Conservation (phyloP, 2,329 filamentous ascomycete species). For the Venturia nashicola region DNA sequence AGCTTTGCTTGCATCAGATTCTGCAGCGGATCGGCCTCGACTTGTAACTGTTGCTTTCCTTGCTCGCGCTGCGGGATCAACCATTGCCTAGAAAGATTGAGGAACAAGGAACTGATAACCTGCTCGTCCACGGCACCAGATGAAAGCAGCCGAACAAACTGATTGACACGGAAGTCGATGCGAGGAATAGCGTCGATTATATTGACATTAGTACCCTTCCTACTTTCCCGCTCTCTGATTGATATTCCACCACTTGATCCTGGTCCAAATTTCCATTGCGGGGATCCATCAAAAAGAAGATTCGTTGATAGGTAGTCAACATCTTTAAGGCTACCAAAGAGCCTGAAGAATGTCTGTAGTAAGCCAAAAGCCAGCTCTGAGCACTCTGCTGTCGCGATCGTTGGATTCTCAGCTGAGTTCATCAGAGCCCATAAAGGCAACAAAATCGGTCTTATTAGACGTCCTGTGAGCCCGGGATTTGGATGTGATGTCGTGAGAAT, state of each 20-base stretch:
- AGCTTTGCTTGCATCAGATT: constrained; percentile 48
- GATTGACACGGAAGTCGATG: not conserved
- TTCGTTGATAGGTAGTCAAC: constrained; percentile 39
- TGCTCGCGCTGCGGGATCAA: constrained; percentile 25
- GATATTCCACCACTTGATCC: constrained; percentile 39
- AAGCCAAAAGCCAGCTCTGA: constrained; percentile 35
- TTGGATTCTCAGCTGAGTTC: constrained; percentile 19
- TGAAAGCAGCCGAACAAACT: not conserved
- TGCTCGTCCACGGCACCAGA: constrained; percentile 42
- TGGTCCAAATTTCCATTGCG: constrained; percentile 42
- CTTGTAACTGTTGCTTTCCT: not conserved
- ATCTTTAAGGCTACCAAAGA: constrained; percentile 41
- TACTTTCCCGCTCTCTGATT: constrained; percentile 24
- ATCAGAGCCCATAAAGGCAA: constrained; percentile 52
- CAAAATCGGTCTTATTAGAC: constrained; percentile 47
- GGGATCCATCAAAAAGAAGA: constrained; percentile 42
- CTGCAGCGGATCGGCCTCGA: constrained; percentile 29
- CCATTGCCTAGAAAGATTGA: constrained; percentile 47
- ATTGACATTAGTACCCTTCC: not conserved
- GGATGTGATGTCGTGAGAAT: constrained; percentile 50
- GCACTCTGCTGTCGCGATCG: constrained; percentile 21
- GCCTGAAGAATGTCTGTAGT: constrained; percentile 44
- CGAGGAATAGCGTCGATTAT: not conserved
- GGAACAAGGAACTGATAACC: constrained; percentile 45
- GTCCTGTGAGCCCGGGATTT: constrained; percentile 51